Base-by-base conservation (phyloP, 2,329 filamentous ascomycete species). In the Diaporthe longicolla region DNA sequence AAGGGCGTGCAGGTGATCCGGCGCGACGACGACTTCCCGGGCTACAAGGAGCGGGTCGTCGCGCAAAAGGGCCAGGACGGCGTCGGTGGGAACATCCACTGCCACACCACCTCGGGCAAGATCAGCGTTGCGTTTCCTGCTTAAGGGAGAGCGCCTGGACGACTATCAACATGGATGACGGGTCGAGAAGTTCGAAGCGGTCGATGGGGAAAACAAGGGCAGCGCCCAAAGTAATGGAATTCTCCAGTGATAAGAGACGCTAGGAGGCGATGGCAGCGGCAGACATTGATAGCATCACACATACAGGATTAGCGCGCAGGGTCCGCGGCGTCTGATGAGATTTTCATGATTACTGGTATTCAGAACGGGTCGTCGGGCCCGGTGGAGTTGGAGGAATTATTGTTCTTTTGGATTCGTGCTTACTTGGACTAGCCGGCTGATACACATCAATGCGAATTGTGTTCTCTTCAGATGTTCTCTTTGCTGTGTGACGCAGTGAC, bases 11-110 rank as follows among this genome's bases (percentile, higher is more conserved):
- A 80, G 69, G 77, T 88, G 4, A 79, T 83, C 19, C 81, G 78
- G 68, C 74, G 74, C n/a, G 75, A 78, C 4, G 75, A 77, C 1
- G 79, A 81, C 2, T 82, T 81, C 78, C 80, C 81, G 4, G 81
- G 82, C 1, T 76, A 82, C 24, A 79, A 80, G 52, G 81, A 80
- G 74, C 72, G 76, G 5, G 11, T 84, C 26, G 35, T 80, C 52
- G 87, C 85, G 0, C 79, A 77, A 74, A 88, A 88, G 82, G 87
- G 87, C 6, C 76, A 79, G 2, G 82, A 80, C 19, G 73, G 37
- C 45, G 63, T 55, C 29, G 73, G 59, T 2, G 68, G 58, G n/a
- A 57, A 45, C 4, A 24, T 76, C 40, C 68, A 63, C 70, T 55
- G 57, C 40, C 71, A 75, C 37, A 74, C 63, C 21, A 72, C 69